Conservation (phyloP, 352 stramenopile genomes). For the Pythium folliculosum region DNA sequence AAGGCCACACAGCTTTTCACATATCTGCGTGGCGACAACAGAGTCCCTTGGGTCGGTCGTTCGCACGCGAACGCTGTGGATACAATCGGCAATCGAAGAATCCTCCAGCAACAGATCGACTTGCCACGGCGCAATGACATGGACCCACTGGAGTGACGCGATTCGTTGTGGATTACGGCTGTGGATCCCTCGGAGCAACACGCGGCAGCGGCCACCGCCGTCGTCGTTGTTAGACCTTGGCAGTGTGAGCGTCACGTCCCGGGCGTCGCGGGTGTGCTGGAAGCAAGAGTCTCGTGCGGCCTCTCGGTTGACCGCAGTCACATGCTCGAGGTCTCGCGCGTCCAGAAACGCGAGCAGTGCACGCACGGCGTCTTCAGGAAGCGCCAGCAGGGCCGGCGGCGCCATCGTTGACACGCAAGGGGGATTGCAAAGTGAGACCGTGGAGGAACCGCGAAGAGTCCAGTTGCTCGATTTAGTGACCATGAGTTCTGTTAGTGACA, state of each 20-base stretch:
- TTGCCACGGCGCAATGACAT: conserved; percentile 3
- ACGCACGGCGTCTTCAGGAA: conserved; percentile 8
- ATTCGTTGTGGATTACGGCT: neutral
- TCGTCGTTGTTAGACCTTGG: neutral
- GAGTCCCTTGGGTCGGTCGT: neutral
- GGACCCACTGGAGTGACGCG: neutral
- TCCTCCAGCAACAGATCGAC: neutral
- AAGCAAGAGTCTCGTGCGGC: conserved; percentile 9
- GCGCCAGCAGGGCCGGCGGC: neutral
- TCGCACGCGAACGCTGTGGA: conserved; percentile 1
- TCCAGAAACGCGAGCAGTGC: neutral
- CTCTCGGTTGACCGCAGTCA: neutral
- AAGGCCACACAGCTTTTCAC: neutral
- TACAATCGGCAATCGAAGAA: neutral
- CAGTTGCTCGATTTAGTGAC: too few relatives aligned
- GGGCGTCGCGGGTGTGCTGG: conserved; percentile 4
- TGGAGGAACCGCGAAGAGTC: too few relatives aligned
- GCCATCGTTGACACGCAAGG: too few relatives aligned
- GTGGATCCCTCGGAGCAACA: conserved; percentile 1
- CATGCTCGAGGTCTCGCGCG: neutral
- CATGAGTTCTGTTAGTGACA: too few relatives aligned
- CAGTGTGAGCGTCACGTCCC: neutral
- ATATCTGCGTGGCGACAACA: neutral
- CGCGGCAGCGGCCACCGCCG: neutral
- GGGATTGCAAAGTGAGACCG: too few relatives aligned